phyloP scores from a whole-genome alignment of 2,329 filamentous ascomycete genomes.

The Hymenotorrendiella dingleyae region DNA sequence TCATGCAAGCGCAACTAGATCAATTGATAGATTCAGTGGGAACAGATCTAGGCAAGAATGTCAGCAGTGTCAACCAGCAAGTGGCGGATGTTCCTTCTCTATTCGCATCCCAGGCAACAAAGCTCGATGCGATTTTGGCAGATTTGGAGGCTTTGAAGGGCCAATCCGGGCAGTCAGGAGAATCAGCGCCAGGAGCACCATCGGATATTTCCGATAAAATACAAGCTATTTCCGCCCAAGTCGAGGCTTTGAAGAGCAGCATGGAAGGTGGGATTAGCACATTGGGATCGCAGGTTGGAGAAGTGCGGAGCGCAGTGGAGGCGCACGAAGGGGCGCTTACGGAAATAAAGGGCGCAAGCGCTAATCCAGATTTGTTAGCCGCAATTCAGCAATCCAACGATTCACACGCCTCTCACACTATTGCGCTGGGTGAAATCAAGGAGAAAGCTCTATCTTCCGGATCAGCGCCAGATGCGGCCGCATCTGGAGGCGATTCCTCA shows the following conservation, averaged over 20 bases:
- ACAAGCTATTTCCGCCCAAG: conserved; percentile 17
- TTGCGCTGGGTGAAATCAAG: conserved; percentile 17
- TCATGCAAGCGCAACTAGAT: conserved; percentile 28
- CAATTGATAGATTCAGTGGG: conserved; percentile 25
- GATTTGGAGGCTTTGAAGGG: conserved; percentile 21
- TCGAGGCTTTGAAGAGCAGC: conserved; percentile 18
- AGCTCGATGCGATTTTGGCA: conserved; percentile 22
- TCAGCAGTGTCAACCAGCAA: conserved; percentile 20
- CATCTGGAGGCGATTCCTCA: conserved; percentile 1
- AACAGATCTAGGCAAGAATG: conserved; percentile 20
- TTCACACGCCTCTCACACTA: conserved; percentile 18
- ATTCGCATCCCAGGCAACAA: conserved; percentile 18
- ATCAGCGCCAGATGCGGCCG: conserved; percentile 4
- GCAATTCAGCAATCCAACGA: conserved; percentile 23
- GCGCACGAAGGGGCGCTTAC: conserved; percentile 14
- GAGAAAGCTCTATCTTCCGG: conserved; percentile 14
- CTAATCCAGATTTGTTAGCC: conserved; percentile 17
- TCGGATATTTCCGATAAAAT: conserved; percentile 16
- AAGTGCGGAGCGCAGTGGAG: conserved; percentile 17
- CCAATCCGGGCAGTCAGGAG: no score
- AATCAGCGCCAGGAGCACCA: no score
- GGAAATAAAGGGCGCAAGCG: conserved; percentile 17
- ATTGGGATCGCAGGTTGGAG: conserved; percentile 18
- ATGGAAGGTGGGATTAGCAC: conserved; percentile 14
- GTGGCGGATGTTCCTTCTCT: conserved; percentile 12